phyloP scores from a whole-genome alignment of 495 filamentous ascomycete genomes.

The Penicillium steckii region DNA sequence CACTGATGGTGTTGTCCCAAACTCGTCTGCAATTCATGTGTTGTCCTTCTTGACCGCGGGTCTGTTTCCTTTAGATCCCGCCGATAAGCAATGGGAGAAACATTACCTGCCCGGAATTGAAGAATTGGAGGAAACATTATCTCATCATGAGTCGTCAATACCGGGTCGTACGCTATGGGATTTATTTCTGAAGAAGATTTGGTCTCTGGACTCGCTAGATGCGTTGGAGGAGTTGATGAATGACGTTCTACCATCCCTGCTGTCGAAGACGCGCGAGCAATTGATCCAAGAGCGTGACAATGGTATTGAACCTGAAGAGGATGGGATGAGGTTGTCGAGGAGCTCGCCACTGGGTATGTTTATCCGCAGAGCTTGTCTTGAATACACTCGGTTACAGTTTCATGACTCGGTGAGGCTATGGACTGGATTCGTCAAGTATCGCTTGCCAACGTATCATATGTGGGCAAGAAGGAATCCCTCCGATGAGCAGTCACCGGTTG shows the following conservation, averaged over 20 bases:
- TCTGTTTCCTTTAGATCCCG: conserved; percentile 52
- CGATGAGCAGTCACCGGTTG: conserved; percentile 62
- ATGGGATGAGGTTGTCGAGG: conserved; percentile 53
- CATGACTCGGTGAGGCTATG: conserved; percentile 73
- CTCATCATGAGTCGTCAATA: conserved; percentile 59
- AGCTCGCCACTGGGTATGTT: conserved; percentile 86
- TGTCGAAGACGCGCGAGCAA: conserved; percentile 61
- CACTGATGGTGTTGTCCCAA: conserved; percentile 70
- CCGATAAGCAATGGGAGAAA: conserved; percentile 37
- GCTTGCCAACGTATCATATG: conserved; percentile 66
- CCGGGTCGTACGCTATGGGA: conserved; percentile 85
- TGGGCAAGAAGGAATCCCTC: conserved; percentile 70
- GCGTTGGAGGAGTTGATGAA: conserved; percentile 69
- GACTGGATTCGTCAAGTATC: conserved; percentile 75
- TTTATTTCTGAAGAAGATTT: conserved; percentile 76
- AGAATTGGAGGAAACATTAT: conserved; percentile 65
- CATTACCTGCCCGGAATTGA: conserved; percentile 58
- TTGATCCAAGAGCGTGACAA: conserved; percentile 49
- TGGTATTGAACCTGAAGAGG: conserved; percentile 42
- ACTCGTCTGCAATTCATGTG: conserved; percentile 71
- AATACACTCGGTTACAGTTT: conserved; percentile 80
- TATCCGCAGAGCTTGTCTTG: conserved; percentile 70
- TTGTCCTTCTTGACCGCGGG: conserved; percentile 82
- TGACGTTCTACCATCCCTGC: conserved; percentile 46
- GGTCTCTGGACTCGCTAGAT: conserved; percentile 79